Conservation (phyloP, 176 grass and related monocot genomes). For the Tillandsia fasciculata region DNA sequence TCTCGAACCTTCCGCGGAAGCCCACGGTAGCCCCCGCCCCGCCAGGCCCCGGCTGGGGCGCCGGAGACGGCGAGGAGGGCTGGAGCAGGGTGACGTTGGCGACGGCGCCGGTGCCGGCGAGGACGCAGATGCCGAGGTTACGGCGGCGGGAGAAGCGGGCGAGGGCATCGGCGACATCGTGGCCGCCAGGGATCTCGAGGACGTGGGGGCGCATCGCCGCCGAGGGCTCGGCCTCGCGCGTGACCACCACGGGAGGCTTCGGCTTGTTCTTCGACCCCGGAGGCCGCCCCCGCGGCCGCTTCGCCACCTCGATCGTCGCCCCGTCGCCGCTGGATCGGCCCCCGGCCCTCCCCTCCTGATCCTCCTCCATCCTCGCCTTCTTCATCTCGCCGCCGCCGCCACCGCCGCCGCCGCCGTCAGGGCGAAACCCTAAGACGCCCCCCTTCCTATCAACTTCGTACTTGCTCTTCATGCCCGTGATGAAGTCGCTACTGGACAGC, state of each 20-base stretch:
- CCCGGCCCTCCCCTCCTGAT: constrained; percentile 13
- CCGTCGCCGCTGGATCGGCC: constrained; percentile 34
- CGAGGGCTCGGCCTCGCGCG: constrained; percentile 53
- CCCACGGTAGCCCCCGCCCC: constrained; percentile 18
- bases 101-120: constrained; percentile 58
- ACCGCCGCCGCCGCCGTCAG: constrained; percentile 55
- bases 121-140: constrained; percentile 71
- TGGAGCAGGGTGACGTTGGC: constrained; percentile 65
- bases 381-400: constrained; percentile 37
- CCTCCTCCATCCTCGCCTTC: constrained; percentile 17
- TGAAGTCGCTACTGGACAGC: constrained; percentile 15
- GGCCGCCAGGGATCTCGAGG: constrained; percentile 69
- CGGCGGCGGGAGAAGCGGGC: constrained; percentile 41
- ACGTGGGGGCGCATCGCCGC: constrained; percentile 83
- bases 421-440: neutral
- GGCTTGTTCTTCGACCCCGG: constrained; percentile 94
- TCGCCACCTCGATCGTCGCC: constrained; percentile 62
- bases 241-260: constrained; percentile 83
- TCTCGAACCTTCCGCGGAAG: constrained; percentile 70
- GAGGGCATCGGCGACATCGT: constrained; percentile 63
- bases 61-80: constrained; percentile 8
- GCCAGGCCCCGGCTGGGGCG: neutral
- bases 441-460: constrained; percentile 45
- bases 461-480: constrained; percentile 44
- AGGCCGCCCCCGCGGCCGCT: constrained; percentile 62